Base-by-base conservation (phyloP, 345 rosid species). In the Rhizophora mangle region DNA sequence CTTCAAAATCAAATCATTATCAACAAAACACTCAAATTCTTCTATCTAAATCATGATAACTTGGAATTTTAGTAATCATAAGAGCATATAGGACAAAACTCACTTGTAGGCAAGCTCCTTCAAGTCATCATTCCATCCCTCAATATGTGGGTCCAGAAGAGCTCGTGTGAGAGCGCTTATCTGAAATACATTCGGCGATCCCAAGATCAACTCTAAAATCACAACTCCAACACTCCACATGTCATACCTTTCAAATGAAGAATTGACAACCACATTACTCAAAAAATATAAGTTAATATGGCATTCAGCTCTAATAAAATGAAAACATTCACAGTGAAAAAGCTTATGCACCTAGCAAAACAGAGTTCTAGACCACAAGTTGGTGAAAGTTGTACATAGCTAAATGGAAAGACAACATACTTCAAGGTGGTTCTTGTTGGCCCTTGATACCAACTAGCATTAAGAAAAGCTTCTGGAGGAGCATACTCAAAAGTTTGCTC, bases 191-290 rank as follows among this genome's bases (percentile, higher is more conserved):
- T 89, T 83, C 46, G 96, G 96, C 62, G 97, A 86, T 63, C 97
- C 98, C 74, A 94, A 82, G 29, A 94, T 87, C 87, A 94, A 74
- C 85, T 94, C 98, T 81, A 94, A 83, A 60, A 89, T 82, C 74
- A 94, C 94, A 71, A 91, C 98, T 68, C 96, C 97, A 68, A 91
- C 93, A 69, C 98, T 86, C 98, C 98, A 93, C 92, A 91, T 88
- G 75, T 93, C 98, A 64, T 91, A 91, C 80, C 97, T 91, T 80
- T 76, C 63, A 76, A 65, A 60, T 36, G 54, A 63, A 59, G 32
- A 54, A 53, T 26, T 21, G 56, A 37, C 21, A 67, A 69, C 39
- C 39, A 55, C 67, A 60, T 27, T 47, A 43, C 58, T 26, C 39
- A 52, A 72, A 49, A 57, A 2, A 62, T 36, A 49, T 47, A 34